Percentiles rank a stretch among this genome's conserved stretches.
These are phyloP conservation scores for Zopfochytrium polystomum DNA, from an alignment of 371 early-diverging fungal species.

Conservation along the genomic window DNA sequence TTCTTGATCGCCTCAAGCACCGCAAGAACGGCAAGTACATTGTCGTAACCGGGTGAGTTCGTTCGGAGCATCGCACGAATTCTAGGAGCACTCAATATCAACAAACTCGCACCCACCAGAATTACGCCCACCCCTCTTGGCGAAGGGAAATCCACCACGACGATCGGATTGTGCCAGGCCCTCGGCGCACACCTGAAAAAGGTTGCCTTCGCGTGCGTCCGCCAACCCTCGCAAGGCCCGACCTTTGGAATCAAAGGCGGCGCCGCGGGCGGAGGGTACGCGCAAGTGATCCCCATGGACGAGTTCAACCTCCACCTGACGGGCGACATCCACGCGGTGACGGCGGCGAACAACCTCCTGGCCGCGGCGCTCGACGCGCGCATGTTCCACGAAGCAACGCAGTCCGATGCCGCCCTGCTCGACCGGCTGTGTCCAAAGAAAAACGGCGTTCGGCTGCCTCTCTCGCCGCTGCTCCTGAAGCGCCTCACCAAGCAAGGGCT, in stretches of 20 bases:
- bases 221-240: conserved; percentile 96
- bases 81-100: too few relatives aligned
- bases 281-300: conserved; percentile 98
- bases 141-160: conserved; percentile 96
- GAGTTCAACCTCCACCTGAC: conserved; percentile 97
- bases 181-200: conserved; percentile 87
- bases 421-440: conserved; percentile 84
- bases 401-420: conserved; percentile 81
- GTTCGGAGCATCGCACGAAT: background rate
- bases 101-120: conserved; percentile 38
- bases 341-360: conserved; percentile 92
- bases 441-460: conserved; percentile 75
- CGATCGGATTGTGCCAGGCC: conserved; percentile 91
- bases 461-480: conserved; percentile 81
- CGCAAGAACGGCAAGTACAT: conserved; percentile 85
- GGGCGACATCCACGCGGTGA: conserved; percentile 96
- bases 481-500: conserved; percentile 83
- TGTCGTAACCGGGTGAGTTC: conserved; percentile 83
- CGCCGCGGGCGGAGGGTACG: conserved; percentile 96
- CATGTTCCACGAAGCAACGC: conserved; percentile 92
- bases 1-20: conserved; percentile 75
- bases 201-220: conserved; percentile 89
- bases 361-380: conserved; percentile 97
- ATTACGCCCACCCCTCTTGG: conserved; percentile 97
- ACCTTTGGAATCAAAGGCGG: conserved; percentile 98